Evolutionary conservation across 1,284 basidiomycete genomes (phyloP), one percentile per base, ranked within the genome.

Genomic region (Microbotryum violaceum): DNA sequence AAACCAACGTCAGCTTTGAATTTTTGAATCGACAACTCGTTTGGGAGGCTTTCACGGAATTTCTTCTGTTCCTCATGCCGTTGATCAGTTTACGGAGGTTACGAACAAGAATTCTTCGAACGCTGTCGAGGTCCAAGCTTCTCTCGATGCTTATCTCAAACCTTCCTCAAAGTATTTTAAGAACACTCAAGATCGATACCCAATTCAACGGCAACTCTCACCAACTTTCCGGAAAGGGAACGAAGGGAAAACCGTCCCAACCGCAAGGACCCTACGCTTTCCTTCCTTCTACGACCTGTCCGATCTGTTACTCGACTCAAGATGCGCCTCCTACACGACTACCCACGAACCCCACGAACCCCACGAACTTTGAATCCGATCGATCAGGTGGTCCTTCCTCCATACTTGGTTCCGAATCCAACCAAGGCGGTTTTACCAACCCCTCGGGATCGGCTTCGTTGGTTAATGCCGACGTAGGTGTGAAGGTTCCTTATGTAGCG

Each of bases 11-110:
- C 56, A 94, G 89, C 71, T 99, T 97, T 76, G 96, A 98, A 74
- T 98, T 93, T 73, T 91, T 98, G 86, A 97, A 98, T 72, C 87
- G 96, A 60, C 96, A 98, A 76, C 89, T 99, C 81, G 94, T 98
- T 57, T 99, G 96, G 96, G 89, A 94, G 74, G 89, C 91, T 1
- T 94, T 98, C 75, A 98, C 94, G 92, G 94, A 98, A 81, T 97
- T 98, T 76, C 79, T 97, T 29, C 79, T 98, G 49, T 97, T 97
- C 78, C 77, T 93, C 7, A 79, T 98, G 3, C 96, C 96, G 0
- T 81, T 97, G 44, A 78, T 97, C 67, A 85, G 84, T 68, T 48
- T 85, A 81, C 67, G 79, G 80, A 49, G 77, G 85, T 27, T 78
- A 44, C 66, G 88, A 42, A 81, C 85, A 52, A 80, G 82, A 37